These are phyloP conservation scores for Xylaria sp. DNA, from an alignment of 2,329 filamentous ascomycete genomes.

Conservation along the genomic window DNA sequence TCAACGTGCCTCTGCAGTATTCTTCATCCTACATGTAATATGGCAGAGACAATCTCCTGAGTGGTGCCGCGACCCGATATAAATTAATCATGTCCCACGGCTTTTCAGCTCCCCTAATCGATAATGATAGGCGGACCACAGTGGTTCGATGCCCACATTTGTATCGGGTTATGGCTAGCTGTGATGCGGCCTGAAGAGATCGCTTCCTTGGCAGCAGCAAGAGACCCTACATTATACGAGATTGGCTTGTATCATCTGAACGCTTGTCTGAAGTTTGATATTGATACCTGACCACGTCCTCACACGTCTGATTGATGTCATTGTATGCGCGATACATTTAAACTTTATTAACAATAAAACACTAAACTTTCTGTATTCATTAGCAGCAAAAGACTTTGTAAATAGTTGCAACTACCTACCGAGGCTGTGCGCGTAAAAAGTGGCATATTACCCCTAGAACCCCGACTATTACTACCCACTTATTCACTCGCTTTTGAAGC, in stretches of 20 bases:
- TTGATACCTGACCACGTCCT: background rate
- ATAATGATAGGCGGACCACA: background rate
- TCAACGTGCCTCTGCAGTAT: background rate
- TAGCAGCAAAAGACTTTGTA: background rate
- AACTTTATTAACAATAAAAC: background rate
- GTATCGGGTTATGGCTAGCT: background rate
- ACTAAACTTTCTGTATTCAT: background rate
- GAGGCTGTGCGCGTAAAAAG: no score
- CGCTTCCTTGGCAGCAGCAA: background rate
- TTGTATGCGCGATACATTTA: background rate
- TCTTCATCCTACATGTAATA: background rate
- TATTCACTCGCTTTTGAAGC: no score
- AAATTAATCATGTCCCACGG: conserved; percentile 24
- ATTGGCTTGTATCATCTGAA: background rate
- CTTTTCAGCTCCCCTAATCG: conserved; percentile 28
- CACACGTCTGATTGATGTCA: background rate
- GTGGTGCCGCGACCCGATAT: conserved; percentile 27
- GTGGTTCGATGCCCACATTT: background rate
- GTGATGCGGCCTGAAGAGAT: conserved; percentile 2
- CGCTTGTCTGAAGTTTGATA: background rate
- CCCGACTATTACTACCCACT: no score
- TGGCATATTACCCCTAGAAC: no score
- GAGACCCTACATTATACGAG: background rate
- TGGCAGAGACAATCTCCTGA: no score
- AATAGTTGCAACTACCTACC: no score